Percentiles rank a stretch among this genome's conserved stretches.
phyloP scores from a whole-genome alignment of 2,329 filamentous ascomycete genomes.

The Didymella segeticola region DNA sequence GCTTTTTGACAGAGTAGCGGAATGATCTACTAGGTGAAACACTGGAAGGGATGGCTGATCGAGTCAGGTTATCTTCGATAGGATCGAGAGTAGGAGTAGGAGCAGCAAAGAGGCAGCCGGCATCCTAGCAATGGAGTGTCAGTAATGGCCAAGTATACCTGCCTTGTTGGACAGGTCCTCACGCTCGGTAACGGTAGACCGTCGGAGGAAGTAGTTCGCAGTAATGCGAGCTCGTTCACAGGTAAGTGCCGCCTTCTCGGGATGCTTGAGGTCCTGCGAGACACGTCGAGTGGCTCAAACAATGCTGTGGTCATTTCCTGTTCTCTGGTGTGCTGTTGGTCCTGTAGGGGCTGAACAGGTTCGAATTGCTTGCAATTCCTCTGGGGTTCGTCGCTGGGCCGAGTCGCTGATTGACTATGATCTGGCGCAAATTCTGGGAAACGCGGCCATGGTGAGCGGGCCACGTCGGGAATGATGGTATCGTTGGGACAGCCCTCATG shows the following conservation, averaged over 20 bases:
- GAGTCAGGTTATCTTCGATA: conserved; percentile 35
- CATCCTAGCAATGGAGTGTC: conserved; percentile 22
- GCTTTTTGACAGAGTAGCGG: background rate
- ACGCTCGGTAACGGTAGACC: conserved; percentile 37
- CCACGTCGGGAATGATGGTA: background rate
- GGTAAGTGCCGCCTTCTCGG: conserved; percentile 30
- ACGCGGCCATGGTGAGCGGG: background rate
- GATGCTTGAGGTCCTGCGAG: conserved; percentile 7
- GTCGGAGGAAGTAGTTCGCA: conserved; percentile 37
- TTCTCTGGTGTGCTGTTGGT: background rate
- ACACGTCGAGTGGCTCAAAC: background rate
- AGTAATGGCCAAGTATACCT: background rate
- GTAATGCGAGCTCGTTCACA: conserved; percentile 35
- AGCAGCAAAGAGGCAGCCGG: conserved; percentile 2
- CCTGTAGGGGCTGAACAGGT: background rate
- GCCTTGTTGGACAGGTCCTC: conserved; percentile 11
- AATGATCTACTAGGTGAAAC: background rate
- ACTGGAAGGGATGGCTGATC: background rate
- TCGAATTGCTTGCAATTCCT: background rate
- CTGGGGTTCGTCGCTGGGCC: background rate
- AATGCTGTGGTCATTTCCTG: background rate
- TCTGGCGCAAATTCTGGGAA: background rate
- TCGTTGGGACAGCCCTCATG: background rate
- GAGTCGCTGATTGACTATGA: background rate
- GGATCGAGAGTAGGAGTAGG: conserved; percentile 28